These are phyloP conservation scores for Ophiostoma sp. DNA, from an alignment of 2,329 filamentous ascomycete genomes.

Conservation along the genomic window DNA sequence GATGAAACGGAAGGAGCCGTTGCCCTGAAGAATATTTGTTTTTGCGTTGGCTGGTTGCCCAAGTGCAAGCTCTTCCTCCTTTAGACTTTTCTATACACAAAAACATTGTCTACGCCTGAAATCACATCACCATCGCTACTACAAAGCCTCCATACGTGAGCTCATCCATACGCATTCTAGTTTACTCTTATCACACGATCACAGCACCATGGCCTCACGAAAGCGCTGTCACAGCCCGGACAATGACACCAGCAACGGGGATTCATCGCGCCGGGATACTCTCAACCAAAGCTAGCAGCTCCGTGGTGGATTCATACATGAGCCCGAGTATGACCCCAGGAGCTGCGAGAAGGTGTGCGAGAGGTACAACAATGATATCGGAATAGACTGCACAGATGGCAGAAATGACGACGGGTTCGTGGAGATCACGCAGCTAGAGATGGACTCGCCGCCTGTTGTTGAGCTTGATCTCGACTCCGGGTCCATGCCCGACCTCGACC, in stretches of 20 bases:
- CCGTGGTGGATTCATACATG: not conserved
- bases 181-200: too few relatives aligned
- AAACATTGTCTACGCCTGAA: not conserved
- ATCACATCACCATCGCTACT: too few relatives aligned
- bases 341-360: too few relatives aligned
- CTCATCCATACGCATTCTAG: too few relatives aligned
- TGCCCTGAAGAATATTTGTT: slow-evolving; percentile 1
- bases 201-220: slow-evolving; percentile 1
- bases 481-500: not conserved
- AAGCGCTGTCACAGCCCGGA: slow-evolving; percentile 2
- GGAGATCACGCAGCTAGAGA: not conserved
- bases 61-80: not conserved
- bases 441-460: not conserved
- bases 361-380: too few relatives aligned
- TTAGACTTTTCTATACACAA: not conserved
- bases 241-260: not conserved
- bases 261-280: not conserved
- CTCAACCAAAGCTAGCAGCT: slow-evolving; percentile 1
- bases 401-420: not conserved
- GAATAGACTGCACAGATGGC: too few relatives aligned
- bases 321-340: not conserved
- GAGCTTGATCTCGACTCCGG: not conserved
- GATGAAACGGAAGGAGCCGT: slow-evolving; percentile 1
- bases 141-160: too few relatives aligned
- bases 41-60: not conserved